phyloP scores from a whole-genome alignment of 2,329 filamentous ascomycete species.

The Colletotrichum sp. region DNA sequence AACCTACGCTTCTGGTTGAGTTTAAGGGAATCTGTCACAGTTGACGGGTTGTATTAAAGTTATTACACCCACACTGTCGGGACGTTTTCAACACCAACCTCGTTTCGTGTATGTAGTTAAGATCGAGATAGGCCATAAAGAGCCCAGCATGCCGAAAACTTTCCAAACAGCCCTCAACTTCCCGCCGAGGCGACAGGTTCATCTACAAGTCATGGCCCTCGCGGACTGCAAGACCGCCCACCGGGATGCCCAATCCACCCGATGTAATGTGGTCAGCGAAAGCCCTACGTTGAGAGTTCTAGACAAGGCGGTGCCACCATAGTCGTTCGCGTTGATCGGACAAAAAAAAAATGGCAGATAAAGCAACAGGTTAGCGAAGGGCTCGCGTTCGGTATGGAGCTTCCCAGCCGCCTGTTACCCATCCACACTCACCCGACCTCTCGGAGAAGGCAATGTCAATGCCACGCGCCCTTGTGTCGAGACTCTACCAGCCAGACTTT shows the following conservation, averaged over 20 bases:
- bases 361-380: neutral
- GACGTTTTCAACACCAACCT: neutral
- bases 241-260: neutral
- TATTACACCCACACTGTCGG: neutral
- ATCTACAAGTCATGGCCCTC: neutral
- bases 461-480: neutral
- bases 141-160: neutral
- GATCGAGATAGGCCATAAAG: neutral
- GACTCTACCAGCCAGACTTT: neutral
- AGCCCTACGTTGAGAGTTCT: neutral
- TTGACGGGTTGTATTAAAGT: neutral
- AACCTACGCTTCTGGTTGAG: neutral
- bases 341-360: neutral
- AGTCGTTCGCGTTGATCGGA: neutral
- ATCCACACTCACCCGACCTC: neutral
- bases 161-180: neutral
- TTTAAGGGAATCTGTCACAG: neutral
- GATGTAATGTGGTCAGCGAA: neutral
- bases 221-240: neutral
- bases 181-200: neutral
- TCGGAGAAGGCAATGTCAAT: neutral
- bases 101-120: neutral
- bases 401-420: neutral
- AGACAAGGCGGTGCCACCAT: neutral
- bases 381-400: neutral